Conservation (phyloP, 306 rosid genomes). For the Luffa acutangula region DNA sequence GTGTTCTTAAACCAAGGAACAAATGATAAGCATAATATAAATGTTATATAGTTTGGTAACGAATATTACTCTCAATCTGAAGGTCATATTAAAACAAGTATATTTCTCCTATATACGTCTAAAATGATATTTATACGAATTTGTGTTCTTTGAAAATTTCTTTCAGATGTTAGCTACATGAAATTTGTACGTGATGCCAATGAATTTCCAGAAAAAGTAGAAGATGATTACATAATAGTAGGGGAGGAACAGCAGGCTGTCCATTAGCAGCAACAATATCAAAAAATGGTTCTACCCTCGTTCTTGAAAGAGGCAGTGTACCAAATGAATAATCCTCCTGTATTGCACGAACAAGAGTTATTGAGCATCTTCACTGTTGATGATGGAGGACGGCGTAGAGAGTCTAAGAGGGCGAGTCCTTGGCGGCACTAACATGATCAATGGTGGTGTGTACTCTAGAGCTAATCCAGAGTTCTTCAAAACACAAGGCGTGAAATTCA, state of each 20-base stretch:
- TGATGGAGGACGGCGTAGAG: slow-evolving; percentile 16
- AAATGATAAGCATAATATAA: no score
- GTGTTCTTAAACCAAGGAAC: no score
- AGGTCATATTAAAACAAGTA: no score
- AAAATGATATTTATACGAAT: no score
- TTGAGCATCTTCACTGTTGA: neutral
- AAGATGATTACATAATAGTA: slow-evolving; percentile 23
- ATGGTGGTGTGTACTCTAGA: slow-evolving; percentile 3
- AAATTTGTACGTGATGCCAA: slow-evolving; percentile 4
- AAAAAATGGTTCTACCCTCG: neutral
- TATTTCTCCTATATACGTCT: no score
- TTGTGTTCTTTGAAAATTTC: neutral
- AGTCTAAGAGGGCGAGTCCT: slow-evolving; percentile 14
- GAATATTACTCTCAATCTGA: no score
- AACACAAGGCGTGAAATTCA: slow-evolving; percentile 1
- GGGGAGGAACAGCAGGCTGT: slow-evolving; percentile 33
- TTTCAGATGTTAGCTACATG: slow-evolving; percentile 16
- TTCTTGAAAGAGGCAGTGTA: slow-evolving; percentile 18
- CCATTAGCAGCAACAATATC: slow-evolving; percentile 30
- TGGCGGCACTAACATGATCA: slow-evolving; percentile 21
- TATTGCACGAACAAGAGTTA: neutral
- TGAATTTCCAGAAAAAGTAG: neutral
- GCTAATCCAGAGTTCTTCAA: neutral
- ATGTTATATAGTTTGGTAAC: no score
- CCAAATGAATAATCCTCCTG: neutral